phyloP scores from a whole-genome alignment of 2,329 filamentous ascomycete genomes.

The Paracoccidioides brasiliensis region DNA sequence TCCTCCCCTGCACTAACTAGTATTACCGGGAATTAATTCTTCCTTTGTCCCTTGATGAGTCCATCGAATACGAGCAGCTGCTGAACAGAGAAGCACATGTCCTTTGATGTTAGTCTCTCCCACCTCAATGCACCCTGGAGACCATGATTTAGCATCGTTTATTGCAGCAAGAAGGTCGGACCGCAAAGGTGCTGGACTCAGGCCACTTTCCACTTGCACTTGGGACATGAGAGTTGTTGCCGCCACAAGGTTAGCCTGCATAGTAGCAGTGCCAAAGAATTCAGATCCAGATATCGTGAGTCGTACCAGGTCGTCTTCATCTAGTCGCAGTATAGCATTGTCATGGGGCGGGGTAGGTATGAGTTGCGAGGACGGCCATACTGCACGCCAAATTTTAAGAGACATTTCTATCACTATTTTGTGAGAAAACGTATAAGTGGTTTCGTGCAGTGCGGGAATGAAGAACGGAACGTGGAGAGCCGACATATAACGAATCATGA shows the following conservation, averaged over 20 bases:
- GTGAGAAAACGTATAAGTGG: slow-evolving; percentile 35
- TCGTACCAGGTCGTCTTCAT: slow-evolving; percentile 25
- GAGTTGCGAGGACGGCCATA: slow-evolving; percentile 19
- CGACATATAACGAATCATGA: slow-evolving; percentile 18
- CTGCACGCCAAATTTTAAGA: slow-evolving; percentile 35
- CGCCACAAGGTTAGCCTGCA: slow-evolving; percentile 15
- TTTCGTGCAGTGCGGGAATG: slow-evolving; percentile 11
- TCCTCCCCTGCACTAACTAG: slow-evolving; percentile 30
- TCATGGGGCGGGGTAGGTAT: not conserved
- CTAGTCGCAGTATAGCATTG: not conserved
- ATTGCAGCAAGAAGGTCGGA: slow-evolving; percentile 21
- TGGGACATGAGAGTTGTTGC: slow-evolving; percentile 17
- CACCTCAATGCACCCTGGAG: slow-evolving; percentile 27
- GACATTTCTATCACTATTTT: slow-evolving; percentile 38
- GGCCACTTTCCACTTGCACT: slow-evolving; percentile 17
- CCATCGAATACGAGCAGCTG: slow-evolving; percentile 34
- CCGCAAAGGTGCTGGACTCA: slow-evolving; percentile 17
- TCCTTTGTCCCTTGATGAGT: slow-evolving; percentile 24
- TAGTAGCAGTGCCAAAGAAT: slow-evolving; percentile 10
- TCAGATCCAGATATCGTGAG: slow-evolving; percentile 28
- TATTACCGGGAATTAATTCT: slow-evolving; percentile 21
- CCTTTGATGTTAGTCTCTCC: slow-evolving; percentile 46
- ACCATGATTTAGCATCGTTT: slow-evolving; percentile 31
- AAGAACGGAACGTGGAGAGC: slow-evolving; percentile 22
- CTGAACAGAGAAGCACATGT: slow-evolving; percentile 31